These are phyloP conservation scores for Parastagonospora avenae DNA, from an alignment of 2,329 filamentous ascomycete genomes.

Conservation along the genomic window DNA sequence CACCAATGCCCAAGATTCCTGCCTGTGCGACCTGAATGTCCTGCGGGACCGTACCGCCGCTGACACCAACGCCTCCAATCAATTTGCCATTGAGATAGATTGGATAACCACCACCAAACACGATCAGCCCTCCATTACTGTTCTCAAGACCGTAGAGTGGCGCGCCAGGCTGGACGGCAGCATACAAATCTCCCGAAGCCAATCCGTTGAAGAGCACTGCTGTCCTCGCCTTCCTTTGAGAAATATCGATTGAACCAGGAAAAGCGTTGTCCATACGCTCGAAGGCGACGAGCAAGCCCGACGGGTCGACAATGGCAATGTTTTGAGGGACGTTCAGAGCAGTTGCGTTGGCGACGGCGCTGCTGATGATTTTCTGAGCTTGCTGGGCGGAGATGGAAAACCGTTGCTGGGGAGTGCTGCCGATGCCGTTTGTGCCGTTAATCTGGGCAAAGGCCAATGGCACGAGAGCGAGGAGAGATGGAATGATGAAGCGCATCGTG, in stretches of 20 bases:
- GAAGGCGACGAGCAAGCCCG: conserved; percentile 35
- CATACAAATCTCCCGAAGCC: conserved; percentile 16
- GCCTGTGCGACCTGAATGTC: conserved; percentile 33
- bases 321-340: conserved; percentile 31
- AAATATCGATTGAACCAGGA: conserved; percentile 34
- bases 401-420: conserved; percentile 23
- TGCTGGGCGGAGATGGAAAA: conserved; percentile 26
- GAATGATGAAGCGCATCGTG: neutral
- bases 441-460: conserved; percentile 17
- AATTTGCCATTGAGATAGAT: conserved; percentile 28
- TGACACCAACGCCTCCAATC: conserved; percentile 37
- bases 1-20: conserved; percentile 19
- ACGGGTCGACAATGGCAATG: conserved; percentile 36
- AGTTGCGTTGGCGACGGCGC: conserved; percentile 28
- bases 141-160: conserved; percentile 29
- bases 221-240: conserved; percentile 35
- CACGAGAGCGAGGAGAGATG: conserved; percentile 12
- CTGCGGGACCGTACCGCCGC: conserved; percentile 32
- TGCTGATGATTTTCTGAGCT: conserved; percentile 27
- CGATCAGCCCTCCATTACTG: conserved; percentile 34
- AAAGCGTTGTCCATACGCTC: conserved; percentile 36
- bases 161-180: conserved; percentile 20
- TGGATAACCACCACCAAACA: conserved; percentile 38
- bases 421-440: conserved; percentile 29
- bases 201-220: conserved; percentile 35